Base-by-base conservation (phyloP, 1,139 yeast genomes). In the Zygosaccharomyces sapae region DNA sequence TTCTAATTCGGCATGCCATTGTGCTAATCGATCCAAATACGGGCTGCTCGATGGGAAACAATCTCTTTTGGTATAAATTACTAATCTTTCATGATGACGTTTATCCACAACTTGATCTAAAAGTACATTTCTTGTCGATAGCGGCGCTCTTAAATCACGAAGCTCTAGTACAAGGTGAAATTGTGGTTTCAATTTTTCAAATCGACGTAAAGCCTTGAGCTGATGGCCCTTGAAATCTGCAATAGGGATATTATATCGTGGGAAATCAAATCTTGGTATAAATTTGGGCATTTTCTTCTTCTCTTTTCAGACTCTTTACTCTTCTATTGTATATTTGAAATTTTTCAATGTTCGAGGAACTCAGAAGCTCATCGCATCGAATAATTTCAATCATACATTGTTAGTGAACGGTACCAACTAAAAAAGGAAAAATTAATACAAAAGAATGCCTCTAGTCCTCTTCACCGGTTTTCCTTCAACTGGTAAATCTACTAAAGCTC, bases 171-270 rank as follows among this genome's bases (percentile, higher is more conserved):
- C 78, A 42, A 88, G 66, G 61, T 90, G 96, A 29, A 89, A 75
- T 55, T 86, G 92, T 0, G 94, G 89, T 1, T 92, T 81, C 34
- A 88, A 67, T 47, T 79, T 80, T 9, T 81, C 76, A 69, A 90
- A 79, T 54, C 74, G 76, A 40, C 81, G 77, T 33, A 92, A 70
- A 0, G 97, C 96, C 51, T 81, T 83, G 53, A 80, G 80, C 61
- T 92, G 97, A 63, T 90, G 97, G n/a, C 97, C 97, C 57, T 88
- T 88, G 69, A 88, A 88, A 65, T 86, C 90, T 3, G 95, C 80
- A 31, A 83, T 67, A 0, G 82, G 75, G 12, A 88, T 76, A 47
- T 80, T 79, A 62, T 83, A 86, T 29, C 76, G 73, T 0, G 97
- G 96, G 55, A 86, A 80, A 65, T 44, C 68, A 43, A 57, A 52